Percentiles rank a stretch among this genome's conserved stretches.
These are phyloP conservation scores for Crithidia expoeki DNA, from an alignment of 208 protist genomes.

Conservation along the genomic window DNA sequence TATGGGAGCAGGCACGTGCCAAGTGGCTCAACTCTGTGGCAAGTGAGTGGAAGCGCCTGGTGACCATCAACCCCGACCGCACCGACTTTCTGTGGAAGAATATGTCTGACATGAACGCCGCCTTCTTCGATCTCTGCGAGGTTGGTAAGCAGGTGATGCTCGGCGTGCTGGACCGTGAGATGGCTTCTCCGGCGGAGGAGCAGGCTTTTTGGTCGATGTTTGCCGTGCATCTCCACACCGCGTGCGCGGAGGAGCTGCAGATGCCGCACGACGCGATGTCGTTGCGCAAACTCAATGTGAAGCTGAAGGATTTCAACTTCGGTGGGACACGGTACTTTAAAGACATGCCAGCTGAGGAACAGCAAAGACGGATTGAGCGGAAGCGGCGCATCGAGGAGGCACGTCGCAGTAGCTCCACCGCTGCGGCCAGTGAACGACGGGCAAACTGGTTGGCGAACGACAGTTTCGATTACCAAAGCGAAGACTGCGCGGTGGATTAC, in stretches of 20 bases:
- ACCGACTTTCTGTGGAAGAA: conserved; percentile 86
- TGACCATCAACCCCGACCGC: conserved; percentile 47
- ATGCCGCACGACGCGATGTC: conserved; percentile 77
- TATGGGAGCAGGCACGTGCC: conserved; percentile 62
- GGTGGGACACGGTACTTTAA: conserved; percentile 92
- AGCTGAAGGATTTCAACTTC: conserved; percentile 92
- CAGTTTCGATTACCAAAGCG: conserved; percentile 89
- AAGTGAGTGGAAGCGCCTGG: conserved; percentile 59
- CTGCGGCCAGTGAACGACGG: conserved; percentile 8
- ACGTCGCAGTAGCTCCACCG: conserved; percentile 26
- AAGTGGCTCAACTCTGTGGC: conserved; percentile 71
- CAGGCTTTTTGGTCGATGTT: conserved; percentile 79
- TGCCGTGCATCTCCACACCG: conserved; percentile 57
- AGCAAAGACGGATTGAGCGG: conserved; percentile 59
- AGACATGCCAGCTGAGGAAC: conserved; percentile 82
- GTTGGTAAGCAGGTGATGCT: conserved; percentile 82
- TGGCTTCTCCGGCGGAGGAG: conserved; percentile 50
- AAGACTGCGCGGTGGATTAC: conserved; percentile 78
- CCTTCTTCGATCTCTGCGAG: conserved; percentile 91
- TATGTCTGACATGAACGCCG: conserved; percentile 74
- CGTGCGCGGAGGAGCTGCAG: conserved; percentile 52
- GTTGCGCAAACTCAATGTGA: conserved; percentile 89
- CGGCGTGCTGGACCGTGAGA: conserved; percentile 60
- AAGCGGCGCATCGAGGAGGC: conserved; percentile 74
- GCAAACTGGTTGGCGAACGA: conserved; percentile 79